phyloP scores from a whole-genome alignment of 2,329 filamentous ascomycete species.

The Achaetomium macrosporum region DNA sequence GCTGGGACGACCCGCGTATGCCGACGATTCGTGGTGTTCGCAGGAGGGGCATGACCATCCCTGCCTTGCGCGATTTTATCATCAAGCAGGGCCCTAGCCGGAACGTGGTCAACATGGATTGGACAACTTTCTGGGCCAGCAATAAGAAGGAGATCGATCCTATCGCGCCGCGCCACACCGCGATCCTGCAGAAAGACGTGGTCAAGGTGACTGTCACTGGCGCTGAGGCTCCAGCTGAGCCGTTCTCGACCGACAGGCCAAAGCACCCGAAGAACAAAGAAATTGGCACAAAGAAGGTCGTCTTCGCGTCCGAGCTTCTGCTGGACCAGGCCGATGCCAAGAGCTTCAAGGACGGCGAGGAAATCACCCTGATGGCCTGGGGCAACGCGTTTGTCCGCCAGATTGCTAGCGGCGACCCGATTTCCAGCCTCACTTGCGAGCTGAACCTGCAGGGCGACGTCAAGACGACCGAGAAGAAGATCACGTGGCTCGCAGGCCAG shows the following conservation, averaged over 20 bases:
- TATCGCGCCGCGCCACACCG: constrained; percentile 66
- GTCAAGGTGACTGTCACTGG: constrained; percentile 67
- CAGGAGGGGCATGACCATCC: constrained; percentile 71
- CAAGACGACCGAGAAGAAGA: constrained; percentile 93
- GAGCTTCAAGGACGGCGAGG: constrained; percentile 75
- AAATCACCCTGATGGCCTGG: constrained; percentile 96
- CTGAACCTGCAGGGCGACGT: constrained; percentile 91
- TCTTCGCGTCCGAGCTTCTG: constrained; percentile 67
- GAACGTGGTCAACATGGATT: constrained; percentile 80
- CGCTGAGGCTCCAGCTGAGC: constrained; percentile 56
- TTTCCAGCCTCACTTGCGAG: constrained; percentile 70
- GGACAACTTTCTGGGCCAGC: constrained; percentile 65
- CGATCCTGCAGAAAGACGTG: constrained; percentile 62
- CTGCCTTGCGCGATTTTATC: constrained; percentile 76
- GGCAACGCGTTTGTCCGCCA: constrained; percentile 78
- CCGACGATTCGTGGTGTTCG: constrained; percentile 76
- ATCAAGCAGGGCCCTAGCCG: constrained; percentile 77
- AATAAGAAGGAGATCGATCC: constrained; percentile 84
- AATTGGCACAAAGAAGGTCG: constrained; percentile 79
- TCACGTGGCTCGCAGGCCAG: constrained; percentile 81
- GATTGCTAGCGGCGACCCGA: constrained; percentile 48
- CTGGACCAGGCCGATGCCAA: constrained; percentile 84
- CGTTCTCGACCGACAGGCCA: constrained; percentile 68
- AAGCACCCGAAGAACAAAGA: constrained; percentile 86
- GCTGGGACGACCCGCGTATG: constrained; percentile 85